Conservation (phyloP, 495 filamentous ascomycete species). For the Neurospora terricola region DNA sequence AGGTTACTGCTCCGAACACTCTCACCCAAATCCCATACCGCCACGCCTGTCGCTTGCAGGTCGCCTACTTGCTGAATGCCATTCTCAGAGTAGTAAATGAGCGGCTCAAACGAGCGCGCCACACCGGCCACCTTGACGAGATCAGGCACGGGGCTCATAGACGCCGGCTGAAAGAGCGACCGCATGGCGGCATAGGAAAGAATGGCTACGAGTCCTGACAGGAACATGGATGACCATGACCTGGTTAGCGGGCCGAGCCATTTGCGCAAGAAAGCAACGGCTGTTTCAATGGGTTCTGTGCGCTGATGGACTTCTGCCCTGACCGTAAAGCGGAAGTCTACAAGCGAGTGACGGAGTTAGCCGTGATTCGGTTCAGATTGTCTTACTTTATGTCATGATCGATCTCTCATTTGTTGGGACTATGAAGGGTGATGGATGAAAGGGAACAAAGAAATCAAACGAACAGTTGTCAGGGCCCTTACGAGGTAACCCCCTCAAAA, state of each 20-base stretch:
- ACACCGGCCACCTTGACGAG: constrained; percentile 81
- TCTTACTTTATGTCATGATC: neutral
- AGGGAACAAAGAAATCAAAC: constrained; percentile 14
- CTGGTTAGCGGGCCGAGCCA: constrained; percentile 47
- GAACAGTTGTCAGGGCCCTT: constrained; percentile 27
- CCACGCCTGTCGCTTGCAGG: constrained; percentile 78
- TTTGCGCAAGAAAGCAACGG: constrained; percentile 51
- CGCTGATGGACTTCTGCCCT: constrained; percentile 81
- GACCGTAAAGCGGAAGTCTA: constrained; percentile 80
- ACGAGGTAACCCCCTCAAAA: constrained; percentile 5
- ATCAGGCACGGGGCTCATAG: constrained; percentile 65
- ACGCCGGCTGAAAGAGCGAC: constrained; percentile 55
- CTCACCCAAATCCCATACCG: constrained; percentile 87
- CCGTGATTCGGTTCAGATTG: neutral
- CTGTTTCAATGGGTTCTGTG: constrained; percentile 71
- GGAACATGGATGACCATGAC: constrained; percentile 55
- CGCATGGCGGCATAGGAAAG: constrained; percentile 51
- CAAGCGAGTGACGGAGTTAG: constrained; percentile 16
- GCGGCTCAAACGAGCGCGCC: constrained; percentile 78
- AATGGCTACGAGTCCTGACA: constrained; percentile 43
- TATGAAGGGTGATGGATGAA: neutral
- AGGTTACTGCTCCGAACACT: constrained; percentile 81
- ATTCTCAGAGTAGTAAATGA: constrained; percentile 87
- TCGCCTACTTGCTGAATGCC: constrained; percentile 74
- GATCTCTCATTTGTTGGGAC: neutral